Conservation (phyloP, 2,329 filamentous ascomycete species). For the Aspergillus vadensis region DNA sequence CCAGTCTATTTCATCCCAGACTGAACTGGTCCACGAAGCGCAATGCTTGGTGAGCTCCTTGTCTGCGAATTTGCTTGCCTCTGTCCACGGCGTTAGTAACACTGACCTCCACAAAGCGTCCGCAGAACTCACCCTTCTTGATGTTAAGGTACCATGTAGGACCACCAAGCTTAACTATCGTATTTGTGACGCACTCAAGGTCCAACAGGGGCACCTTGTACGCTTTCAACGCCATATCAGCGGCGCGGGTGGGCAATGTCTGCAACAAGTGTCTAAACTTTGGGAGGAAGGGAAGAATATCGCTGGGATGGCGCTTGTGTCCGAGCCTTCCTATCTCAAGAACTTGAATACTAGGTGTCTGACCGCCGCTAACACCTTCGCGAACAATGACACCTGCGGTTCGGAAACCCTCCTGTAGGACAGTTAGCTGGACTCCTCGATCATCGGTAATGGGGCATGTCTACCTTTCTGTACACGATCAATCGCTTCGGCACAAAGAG, state of each 20-base stretch:
- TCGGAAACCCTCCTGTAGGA: conserved; percentile 69
- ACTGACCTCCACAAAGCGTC: conserved; percentile 6
- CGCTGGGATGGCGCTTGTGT: conserved; percentile 73
- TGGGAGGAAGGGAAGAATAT: conserved; percentile 80
- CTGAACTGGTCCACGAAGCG: conserved; percentile 69
- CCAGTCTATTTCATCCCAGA: conserved; percentile 86
- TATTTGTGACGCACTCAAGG: conserved; percentile 81
- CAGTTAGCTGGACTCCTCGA: conserved; percentile 22
- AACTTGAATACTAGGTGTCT: conserved; percentile 71
- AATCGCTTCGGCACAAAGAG: conserved; percentile 76
- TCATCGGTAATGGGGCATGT: background rate
- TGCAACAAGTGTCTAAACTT: conserved; percentile 69
- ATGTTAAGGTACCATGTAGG: conserved; percentile 52
- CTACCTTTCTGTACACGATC: conserved; percentile 73
- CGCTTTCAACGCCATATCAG: conserved; percentile 68
- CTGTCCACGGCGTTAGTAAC: conserved; percentile 34
- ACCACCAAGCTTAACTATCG: conserved; percentile 56
- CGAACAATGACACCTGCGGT: conserved; percentile 78
- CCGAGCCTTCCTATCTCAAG: conserved; percentile 73
- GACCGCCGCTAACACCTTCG: conserved; percentile 70
- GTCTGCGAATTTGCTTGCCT: conserved; percentile 62
- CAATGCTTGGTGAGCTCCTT: conserved; percentile 70
- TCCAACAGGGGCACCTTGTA: conserved; percentile 72
- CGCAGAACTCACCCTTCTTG: conserved; percentile 47
- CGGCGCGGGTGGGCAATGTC: conserved; percentile 65